phyloP scores from a whole-genome alignment of 257 asterid species.

The Apocynum venetum region DNA sequence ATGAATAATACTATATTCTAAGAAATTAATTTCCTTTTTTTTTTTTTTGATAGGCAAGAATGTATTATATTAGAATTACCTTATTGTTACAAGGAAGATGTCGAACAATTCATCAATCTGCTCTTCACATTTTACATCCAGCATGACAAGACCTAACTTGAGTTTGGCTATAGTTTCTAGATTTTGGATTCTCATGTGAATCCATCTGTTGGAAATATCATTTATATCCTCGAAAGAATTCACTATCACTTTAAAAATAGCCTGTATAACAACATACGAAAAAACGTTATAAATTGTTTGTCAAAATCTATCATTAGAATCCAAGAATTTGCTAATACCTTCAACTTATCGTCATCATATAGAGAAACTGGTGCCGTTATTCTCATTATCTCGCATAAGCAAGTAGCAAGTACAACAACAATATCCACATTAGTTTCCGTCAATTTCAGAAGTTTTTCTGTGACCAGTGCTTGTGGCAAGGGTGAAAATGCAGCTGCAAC shows the following conservation, averaged over 20 bases:
- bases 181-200: neutral
- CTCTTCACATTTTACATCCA: neutral
- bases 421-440: neutral
- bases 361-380: neutral
- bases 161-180: neutral
- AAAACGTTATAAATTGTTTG: too few relatives aligned
- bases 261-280: neutral
- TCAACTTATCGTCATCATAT: neutral
- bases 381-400: neutral
- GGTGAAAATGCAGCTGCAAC: neutral
- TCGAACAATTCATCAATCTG: neutral
- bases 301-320: too few relatives aligned
- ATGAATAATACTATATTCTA: too few relatives aligned
- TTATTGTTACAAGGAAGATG: neutral
- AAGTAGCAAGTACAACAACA: neutral
- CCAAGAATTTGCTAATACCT: neutral
- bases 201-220: neutral
- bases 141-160: neutral
- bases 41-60: too few relatives aligned
- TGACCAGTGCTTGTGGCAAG: neutral
- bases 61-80: neutral
- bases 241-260: neutral
- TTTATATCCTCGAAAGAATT: neutral
- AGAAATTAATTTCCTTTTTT: too few relatives aligned
- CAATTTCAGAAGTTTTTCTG: neutral